These are phyloP conservation scores for Termitomyces sp. DNA, from an alignment of 768 basidiomycete genomes.

Conservation along the genomic window DNA sequence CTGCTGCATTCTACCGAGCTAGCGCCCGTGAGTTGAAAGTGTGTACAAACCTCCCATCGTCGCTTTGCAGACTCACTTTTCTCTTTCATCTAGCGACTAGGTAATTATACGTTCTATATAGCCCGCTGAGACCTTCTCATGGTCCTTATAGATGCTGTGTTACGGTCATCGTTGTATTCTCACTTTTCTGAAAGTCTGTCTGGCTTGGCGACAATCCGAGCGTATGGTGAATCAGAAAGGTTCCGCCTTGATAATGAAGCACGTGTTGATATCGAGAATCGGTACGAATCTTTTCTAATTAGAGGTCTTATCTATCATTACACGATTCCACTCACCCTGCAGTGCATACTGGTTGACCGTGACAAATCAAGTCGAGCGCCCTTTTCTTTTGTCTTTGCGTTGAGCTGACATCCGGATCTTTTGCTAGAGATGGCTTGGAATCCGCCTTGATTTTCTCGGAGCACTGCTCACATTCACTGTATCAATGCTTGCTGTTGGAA, in stretches of 20 bases:
- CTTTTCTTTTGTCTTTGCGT: background rate
- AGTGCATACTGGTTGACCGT: constrained; percentile 86
- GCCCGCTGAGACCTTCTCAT: background rate
- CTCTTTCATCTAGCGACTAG: constrained; percentile 39
- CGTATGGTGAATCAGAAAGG: constrained; percentile 73
- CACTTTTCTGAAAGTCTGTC: constrained; percentile 91
- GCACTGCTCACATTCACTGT: constrained; percentile 67
- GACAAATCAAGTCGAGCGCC: constrained; percentile 59
- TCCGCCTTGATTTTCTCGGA: constrained; percentile 87
- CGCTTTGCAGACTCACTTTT: background rate
- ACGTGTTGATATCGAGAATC: constrained; percentile 80
- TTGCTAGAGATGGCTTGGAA: constrained; percentile 72
- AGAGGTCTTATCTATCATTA: background rate
- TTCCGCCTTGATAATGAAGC: constrained; percentile 73
- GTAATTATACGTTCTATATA: constrained; percentile 22
- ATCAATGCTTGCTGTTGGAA: constrained; percentile 70
- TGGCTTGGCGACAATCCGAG: constrained; percentile 83
- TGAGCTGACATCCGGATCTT: constrained; percentile 11
- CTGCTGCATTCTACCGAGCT: constrained; percentile 77
- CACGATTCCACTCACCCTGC: background rate
- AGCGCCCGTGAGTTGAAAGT: constrained; percentile 87
- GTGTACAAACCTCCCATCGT: background rate
- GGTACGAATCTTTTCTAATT: constrained; percentile 26
- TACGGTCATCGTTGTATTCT: constrained; percentile 82
- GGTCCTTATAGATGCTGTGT: constrained; percentile 58